phyloP scores from a whole-genome alignment of 1,284 basidiomycete genomes.

The Pseudozyma tsukubaensis region DNA sequence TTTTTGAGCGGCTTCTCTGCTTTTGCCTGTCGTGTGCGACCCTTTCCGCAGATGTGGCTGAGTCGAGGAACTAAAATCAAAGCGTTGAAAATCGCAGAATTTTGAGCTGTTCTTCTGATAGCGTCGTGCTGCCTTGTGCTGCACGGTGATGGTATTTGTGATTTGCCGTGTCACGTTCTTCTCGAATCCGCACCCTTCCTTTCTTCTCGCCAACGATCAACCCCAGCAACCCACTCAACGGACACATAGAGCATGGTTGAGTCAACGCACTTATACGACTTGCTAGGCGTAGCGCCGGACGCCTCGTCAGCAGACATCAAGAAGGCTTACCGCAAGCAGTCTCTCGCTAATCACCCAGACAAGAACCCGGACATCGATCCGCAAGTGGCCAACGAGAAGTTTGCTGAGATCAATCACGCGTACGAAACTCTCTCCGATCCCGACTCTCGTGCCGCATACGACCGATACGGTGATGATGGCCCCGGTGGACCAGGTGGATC shows the following conservation, averaged over 20 bases:
- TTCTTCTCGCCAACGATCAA: conserved; percentile 5
- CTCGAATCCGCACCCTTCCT: background rate
- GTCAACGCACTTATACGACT: conserved; percentile 57
- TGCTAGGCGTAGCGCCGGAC: conserved; percentile 77
- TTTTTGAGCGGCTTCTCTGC: conserved; percentile 4
- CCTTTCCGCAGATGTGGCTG: background rate
- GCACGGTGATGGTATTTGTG: background rate
- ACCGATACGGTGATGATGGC: conserved; percentile 60
- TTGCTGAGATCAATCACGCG: conserved; percentile 64
- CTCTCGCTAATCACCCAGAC: conserved; percentile 64
- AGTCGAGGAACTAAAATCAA: conserved; percentile 2
- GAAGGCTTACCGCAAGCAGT: conserved; percentile 74
- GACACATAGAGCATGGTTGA: conserved; percentile 34
- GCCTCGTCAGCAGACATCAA: conserved; percentile 84
- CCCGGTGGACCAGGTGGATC: conserved; percentile 35
- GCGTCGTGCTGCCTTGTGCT: background rate
- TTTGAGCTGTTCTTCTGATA: background rate
- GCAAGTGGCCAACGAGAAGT: conserved; percentile 57
- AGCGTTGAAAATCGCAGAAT: background rate
- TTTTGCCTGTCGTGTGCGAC: background rate
- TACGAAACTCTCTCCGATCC: conserved; percentile 65
- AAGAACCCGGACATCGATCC: conserved; percentile 63
- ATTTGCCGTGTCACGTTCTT: conserved; percentile 1
- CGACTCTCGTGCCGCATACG: conserved; percentile 59
- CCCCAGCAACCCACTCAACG: background rate